phyloP scores from a whole-genome alignment of 768 basidiomycete genomes.

The Scleroderma bovista region DNA sequence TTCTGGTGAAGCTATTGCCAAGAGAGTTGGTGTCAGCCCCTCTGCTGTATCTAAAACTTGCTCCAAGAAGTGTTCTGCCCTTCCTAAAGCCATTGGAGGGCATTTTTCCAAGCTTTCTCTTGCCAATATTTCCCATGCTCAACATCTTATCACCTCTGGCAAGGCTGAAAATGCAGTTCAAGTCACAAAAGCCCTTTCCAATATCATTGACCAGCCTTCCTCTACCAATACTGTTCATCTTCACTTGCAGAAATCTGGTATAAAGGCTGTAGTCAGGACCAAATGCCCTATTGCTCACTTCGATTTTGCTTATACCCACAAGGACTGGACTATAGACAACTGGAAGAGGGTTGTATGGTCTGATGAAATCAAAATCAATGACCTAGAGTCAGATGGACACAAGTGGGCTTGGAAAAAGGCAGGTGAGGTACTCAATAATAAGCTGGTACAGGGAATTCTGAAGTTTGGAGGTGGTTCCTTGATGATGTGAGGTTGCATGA shows the following conservation, averaged over 20 bases:
- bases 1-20: background rate
- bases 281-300: conserved; percentile 1
- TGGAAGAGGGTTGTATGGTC: conserved; percentile 16
- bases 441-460: background rate
- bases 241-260: background rate
- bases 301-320: conserved; percentile 1
- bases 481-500: background rate
- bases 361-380: conserved; percentile 27
- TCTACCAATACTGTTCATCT: background rate
- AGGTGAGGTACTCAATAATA: background rate
- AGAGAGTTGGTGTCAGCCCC: background rate
- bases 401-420: conserved; percentile 2
- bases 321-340: conserved; percentile 16
- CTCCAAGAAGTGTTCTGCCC: conserved; percentile 1
- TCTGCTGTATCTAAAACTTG: background rate
- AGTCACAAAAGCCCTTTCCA: background rate
- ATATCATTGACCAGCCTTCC: background rate
- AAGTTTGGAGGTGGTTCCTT: background rate
- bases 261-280: background rate
- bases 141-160: background rate
- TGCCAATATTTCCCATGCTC: conserved; percentile 3
- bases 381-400: conserved; percentile 27
- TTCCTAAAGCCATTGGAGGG: conserved; percentile 1
- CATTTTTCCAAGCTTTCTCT: conserved; percentile 3
- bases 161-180: conserved; percentile 1